phyloP scores from a whole-genome alignment of 2,329 filamentous ascomycete genomes.

The Fusarium clavum region DNA sequence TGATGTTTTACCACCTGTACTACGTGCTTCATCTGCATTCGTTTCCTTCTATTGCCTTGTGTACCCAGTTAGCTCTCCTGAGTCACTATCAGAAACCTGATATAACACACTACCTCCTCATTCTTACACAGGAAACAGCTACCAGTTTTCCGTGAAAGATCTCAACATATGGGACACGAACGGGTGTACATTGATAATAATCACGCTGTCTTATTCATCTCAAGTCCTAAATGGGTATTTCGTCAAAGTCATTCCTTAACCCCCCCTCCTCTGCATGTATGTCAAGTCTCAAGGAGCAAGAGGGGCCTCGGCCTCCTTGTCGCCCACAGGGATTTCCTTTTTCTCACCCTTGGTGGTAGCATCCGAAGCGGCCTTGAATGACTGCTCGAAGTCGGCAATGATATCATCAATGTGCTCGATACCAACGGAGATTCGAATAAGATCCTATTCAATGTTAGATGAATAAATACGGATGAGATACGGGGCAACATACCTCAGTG shows the following conservation, averaged over 20 bases:
- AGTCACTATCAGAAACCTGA: not conserved
- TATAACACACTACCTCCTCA: not conserved
- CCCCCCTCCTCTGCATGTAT: not conserved
- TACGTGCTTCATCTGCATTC: not conserved
- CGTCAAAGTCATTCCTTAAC: slow-evolving; percentile 19
- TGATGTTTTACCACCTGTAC: not conserved
- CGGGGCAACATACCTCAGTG: slow-evolving; percentile 67
- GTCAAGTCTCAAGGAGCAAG: slow-evolving; percentile 27
- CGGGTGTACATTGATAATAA: not conserved
- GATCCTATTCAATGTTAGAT: slow-evolving; percentile 65
- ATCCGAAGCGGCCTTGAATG: slow-evolving; percentile 73
- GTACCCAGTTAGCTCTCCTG: not conserved
- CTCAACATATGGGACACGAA: not conserved
- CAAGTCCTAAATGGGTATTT: slow-evolving; percentile 31
- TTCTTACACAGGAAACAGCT: not conserved
- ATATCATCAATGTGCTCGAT: slow-evolving; percentile 98
- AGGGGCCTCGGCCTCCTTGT: slow-evolving; percentile 55
- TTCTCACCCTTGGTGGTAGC: slow-evolving; percentile 53
- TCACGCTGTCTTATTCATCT: slow-evolving; percentile 10
- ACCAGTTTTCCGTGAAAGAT: not conserved
- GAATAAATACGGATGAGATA: not conserved
- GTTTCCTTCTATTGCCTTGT: not conserved
- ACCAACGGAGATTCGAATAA: slow-evolving; percentile 94
- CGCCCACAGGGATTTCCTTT: slow-evolving; percentile 34
- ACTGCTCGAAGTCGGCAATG: slow-evolving; percentile 93